phyloP scores from a whole-genome alignment of 2,329 filamentous ascomycete genomes.

The Didymella pomorum region DNA sequence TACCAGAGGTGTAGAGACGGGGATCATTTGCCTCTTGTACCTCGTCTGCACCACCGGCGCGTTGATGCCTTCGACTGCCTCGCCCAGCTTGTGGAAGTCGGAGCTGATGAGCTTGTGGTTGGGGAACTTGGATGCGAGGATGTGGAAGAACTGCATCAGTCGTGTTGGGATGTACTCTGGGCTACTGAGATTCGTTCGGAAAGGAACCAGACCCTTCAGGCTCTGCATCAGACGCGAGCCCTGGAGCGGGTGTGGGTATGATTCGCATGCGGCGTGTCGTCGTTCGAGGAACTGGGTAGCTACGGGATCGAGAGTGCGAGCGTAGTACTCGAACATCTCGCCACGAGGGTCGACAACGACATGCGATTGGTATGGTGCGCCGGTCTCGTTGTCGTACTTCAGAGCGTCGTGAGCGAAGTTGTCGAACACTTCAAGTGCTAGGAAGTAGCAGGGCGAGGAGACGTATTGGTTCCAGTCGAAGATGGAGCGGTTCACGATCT shows the following conservation, averaged over 20 bases:
- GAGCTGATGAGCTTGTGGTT: slow-evolving; percentile 86
- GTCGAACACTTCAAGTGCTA: slow-evolving; percentile 97
- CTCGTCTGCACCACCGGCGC: slow-evolving; percentile 96
- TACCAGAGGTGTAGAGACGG: slow-evolving; percentile 89
- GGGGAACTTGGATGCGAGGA: slow-evolving; percentile 87
- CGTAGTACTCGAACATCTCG: slow-evolving; percentile 96
- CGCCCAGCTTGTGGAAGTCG: slow-evolving; percentile 87
- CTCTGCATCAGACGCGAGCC: slow-evolving; percentile 64
- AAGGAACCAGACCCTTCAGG: slow-evolving; percentile 70
- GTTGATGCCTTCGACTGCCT: slow-evolving; percentile 84
- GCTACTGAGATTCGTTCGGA: slow-evolving; percentile 76
- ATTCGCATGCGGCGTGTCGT: slow-evolving; percentile 74
- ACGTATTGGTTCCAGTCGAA: slow-evolving; percentile 92
- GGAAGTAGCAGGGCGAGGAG: slow-evolving; percentile 94
- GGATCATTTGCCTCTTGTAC: slow-evolving; percentile 84
- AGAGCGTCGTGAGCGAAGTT: slow-evolving; percentile 97
- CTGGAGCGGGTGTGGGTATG: slow-evolving; percentile 69
- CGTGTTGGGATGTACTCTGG: slow-evolving; percentile 95
- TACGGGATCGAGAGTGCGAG: slow-evolving; percentile 78
- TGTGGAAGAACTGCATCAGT: slow-evolving; percentile 96
- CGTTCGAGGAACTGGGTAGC: slow-evolving; percentile 83
- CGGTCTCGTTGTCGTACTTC: slow-evolving; percentile 84
- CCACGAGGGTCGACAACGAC: slow-evolving; percentile 85
- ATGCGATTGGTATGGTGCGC: slow-evolving; percentile 83
- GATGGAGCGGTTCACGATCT: slow-evolving; percentile 93